A percentile compares a stretch with the other conserved stretches of the same genome.
Conservation (phyloP, 768 basidiomycete genomes). For the Suillus alpinus region DNA sequence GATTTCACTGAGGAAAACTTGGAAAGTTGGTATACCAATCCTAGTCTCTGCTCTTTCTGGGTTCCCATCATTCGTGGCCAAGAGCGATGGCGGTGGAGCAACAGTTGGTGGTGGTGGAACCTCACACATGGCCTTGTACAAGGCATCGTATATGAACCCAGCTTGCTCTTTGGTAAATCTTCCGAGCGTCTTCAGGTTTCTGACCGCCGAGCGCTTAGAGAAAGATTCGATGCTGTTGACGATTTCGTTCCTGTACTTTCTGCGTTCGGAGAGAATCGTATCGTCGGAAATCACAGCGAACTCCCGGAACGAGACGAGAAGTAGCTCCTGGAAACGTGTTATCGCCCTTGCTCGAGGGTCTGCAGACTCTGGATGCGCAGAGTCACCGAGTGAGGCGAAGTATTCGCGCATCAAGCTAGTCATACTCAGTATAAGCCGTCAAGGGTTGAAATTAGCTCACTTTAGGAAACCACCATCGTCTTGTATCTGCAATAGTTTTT, state of each 20-base stretch:
- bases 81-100: constrained; percentile 47
- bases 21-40: constrained; percentile 83
- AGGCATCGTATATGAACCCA: constrained; percentile 87
- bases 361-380: constrained; percentile 85
- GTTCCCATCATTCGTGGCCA: constrained; percentile 50
- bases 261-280: constrained; percentile 82
- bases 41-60: constrained; percentile 88
- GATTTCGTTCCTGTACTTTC: constrained; percentile 83
- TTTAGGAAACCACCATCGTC: constrained; percentile 97
- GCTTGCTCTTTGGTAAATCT: constrained; percentile 85
- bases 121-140: constrained; percentile 81
- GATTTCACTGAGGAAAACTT: constrained; percentile 85
- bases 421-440: not conserved
- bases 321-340: constrained; percentile 94
- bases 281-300: constrained; percentile 97
- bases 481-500: constrained; percentile 85
- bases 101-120: constrained; percentile 62
- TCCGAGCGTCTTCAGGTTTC: constrained; percentile 78
- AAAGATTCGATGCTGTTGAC: constrained; percentile 92
- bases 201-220: constrained; percentile 85
- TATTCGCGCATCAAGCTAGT: constrained; percentile 90
- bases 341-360: constrained; percentile 92
- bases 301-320: constrained; percentile 96
- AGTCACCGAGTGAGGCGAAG: constrained; percentile 89
- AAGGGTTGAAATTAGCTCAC: constrained; percentile 38